Evolutionary conservation across 805 yeast species (phyloP).

Genomic region (Schizosaccharomyces pombe): DNA sequence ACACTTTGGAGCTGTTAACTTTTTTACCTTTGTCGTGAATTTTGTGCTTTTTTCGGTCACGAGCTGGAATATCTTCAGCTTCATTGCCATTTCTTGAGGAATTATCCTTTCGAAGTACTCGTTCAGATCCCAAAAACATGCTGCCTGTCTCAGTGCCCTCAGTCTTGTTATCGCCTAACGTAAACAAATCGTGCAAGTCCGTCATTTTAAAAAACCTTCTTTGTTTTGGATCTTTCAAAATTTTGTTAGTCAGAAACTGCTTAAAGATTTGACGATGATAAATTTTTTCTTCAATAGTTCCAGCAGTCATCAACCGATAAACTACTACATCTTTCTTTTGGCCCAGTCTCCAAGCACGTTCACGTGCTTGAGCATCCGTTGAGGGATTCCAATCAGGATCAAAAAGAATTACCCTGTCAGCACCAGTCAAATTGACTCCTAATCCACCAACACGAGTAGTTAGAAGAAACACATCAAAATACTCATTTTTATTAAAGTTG

Average conservation of each 20-base stretch:
- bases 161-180: conserved; percentile 24
- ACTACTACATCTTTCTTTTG: conserved; percentile 81
- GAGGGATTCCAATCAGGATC: conserved; percentile 99
- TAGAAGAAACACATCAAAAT: conserved; percentile 42
- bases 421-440: conserved; percentile 86
- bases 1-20: conserved; percentile 34
- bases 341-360: conserved; percentile 91
- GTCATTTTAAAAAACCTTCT: conserved; percentile 77
- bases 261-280: conserved; percentile 93
- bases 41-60: conserved; percentile 12
- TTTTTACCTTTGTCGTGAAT: conserved; percentile 21
- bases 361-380: conserved; percentile 89
- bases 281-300: conserved; percentile 88
- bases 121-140: conserved; percentile 29
- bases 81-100: not conserved
- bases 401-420: conserved; percentile 74
- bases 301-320: conserved; percentile 77
- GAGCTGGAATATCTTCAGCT: not conserved
- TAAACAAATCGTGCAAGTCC: conserved; percentile 72
- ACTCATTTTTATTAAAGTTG: conserved; percentile 39
- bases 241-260: conserved; percentile 78
- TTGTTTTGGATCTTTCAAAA: conserved; percentile 85
- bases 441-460: conserved; percentile 93
- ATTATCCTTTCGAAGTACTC: conserved; percentile 11
- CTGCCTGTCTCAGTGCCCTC: conserved; percentile 48